Conservation (phyloP, 2,329 filamentous ascomycete species). For the Hypoxylon sp. region DNA sequence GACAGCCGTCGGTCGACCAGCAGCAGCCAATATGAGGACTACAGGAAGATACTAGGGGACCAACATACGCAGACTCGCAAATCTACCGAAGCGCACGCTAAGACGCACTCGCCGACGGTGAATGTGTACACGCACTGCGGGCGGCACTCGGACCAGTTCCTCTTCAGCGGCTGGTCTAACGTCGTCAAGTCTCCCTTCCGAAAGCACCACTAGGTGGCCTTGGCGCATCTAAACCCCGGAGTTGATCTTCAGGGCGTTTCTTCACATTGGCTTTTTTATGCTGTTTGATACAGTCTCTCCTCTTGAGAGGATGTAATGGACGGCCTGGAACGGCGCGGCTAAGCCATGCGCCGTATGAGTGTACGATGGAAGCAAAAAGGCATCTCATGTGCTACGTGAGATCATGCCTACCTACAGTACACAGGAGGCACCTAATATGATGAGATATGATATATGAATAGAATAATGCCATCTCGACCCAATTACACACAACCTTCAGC, state of each 20-base stretch:
- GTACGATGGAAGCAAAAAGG: constrained; percentile 8
- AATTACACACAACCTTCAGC: neutral
- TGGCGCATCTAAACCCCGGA: neutral
- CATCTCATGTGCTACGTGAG: constrained; percentile 6
- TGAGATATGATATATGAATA: constrained; percentile 25
- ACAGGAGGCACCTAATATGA: constrained; percentile 22
- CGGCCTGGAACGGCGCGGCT: constrained; percentile 6
- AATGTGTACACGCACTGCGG: constrained; percentile 65
- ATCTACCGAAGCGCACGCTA: constrained; percentile 34
- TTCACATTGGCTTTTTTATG: constrained; percentile 7
- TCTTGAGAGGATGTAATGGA: constrained; percentile 18
- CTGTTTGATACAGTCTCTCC: constrained; percentile 17
- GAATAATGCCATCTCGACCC: constrained; percentile 1
- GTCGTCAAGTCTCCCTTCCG: constrained; percentile 53
- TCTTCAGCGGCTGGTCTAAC: constrained; percentile 59
- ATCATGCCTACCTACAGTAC: too few relatives aligned
- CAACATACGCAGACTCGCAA: constrained; percentile 21
- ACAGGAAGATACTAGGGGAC: constrained; percentile 10
- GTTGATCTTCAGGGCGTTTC: neutral
- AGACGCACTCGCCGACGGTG: constrained; percentile 50
- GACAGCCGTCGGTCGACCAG: neutral
- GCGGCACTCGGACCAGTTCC: constrained; percentile 61
- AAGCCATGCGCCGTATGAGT: constrained; percentile 5
- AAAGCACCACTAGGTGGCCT: constrained; percentile 36
- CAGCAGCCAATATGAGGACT: constrained; percentile 20